Percentiles rank a stretch among this genome's conserved stretches.
These are phyloP conservation scores for Mortierella sp. DNA, from an alignment of 371 early-diverging fungal species.

Conservation along the genomic window DNA sequence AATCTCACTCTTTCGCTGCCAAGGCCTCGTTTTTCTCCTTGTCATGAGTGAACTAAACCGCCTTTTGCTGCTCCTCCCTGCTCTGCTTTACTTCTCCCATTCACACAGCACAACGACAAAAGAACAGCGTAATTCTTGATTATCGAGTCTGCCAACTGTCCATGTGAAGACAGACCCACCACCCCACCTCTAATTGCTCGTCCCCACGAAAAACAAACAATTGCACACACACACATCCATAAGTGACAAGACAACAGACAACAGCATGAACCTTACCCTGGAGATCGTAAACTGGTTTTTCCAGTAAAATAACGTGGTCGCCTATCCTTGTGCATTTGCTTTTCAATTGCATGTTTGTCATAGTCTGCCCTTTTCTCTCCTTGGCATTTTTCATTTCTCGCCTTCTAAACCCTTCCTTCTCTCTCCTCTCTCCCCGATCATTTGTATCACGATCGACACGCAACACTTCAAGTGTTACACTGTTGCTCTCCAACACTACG, in stretches of 20 bases:
- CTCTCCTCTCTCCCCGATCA: neutral
- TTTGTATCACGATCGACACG: neutral
- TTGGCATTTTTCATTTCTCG: neutral
- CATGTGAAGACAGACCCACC: neutral
- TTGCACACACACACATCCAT: conserved; percentile 2
- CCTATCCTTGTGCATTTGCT: neutral
- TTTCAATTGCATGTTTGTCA: conserved; percentile 1
- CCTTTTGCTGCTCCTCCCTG: neutral
- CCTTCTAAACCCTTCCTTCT: neutral
- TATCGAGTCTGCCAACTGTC: neutral
- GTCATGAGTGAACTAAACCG: neutral
- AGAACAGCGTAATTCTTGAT: neutral
- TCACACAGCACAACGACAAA: neutral
- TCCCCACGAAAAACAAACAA: neutral
- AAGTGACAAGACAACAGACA: conserved; percentile 6
- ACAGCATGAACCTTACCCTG: neutral
- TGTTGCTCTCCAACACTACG: neutral
- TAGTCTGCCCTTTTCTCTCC: neutral
- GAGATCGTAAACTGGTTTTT: neutral
- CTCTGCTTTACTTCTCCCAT: neutral
- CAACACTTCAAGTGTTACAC: neutral
- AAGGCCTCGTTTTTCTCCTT: neutral
- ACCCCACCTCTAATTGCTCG: conserved; percentile 5
- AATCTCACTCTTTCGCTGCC: neutral
- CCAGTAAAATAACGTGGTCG: neutral